Base-by-base conservation (phyloP, 495 filamentous ascomycete genomes). In the Rostrohypoxylon terebratum region DNA sequence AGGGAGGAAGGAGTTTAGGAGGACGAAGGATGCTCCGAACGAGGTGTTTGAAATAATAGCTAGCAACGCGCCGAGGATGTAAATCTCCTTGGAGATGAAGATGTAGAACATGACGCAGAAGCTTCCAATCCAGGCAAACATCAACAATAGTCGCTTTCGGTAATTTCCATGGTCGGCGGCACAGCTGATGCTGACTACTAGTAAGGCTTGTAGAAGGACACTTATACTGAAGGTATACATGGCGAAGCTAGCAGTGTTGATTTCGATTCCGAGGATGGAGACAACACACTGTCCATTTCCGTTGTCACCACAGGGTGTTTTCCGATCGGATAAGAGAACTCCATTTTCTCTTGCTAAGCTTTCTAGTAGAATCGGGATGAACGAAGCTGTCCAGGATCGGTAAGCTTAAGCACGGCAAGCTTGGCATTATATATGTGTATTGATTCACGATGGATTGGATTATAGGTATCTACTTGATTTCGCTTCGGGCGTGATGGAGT, bases 201-300 rank as follows among this genome's bases (percentile, higher is more conserved):
- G 79, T 20, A 98, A 79, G 8, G 94, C 90, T 80, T 99, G 96
- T 34, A 97, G 76, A 8, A 97, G 77, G 1, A 99, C 96, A 80
- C 92, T 96, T 66, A 97, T 80, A 53, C 93, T 96, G 80, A 98
- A 98, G 4, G 93, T 97, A 82, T 98, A 99, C 92, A 99, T 94
- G 65, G 96, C 96, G 80, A 98, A 98, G 81, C 93, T 96, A 16
- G 96, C 94, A 9, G 96, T 97, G 81, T 97, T 98, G 77, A 99
- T 90, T 72, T 97, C 91, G 60, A 88, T 79, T 4, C 96, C 96
- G 48, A 97, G 80, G 8, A 99, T 80, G 63, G 90, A 88, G 73
- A 98, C 87, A 57, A 98, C 83, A 74, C 96, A 99, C 76, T 96
- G 94, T 28, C 87, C 87, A n/a, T 79, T 75, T 50, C 75, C 81